Base-by-base conservation (phyloP, 495 filamentous ascomycete genomes). In the Chaetomium fimeti region DNA sequence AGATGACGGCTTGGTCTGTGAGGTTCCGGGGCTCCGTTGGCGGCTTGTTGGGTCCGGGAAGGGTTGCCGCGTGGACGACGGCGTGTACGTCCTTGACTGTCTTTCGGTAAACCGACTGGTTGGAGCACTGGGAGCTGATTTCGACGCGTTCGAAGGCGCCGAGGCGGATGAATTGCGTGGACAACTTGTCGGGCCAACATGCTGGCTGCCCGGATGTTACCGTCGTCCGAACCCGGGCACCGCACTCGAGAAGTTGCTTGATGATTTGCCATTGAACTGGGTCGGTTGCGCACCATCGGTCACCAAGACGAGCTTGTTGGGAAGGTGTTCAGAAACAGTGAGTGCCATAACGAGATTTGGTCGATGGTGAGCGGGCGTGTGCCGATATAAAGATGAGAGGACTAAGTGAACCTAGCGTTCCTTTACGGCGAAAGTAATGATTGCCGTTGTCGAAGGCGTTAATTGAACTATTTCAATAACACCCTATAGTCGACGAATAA, bases 201-300 rank as follows among this genome's bases (percentile, higher is more conserved):
- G 68, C 75, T 47, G 82, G 80, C 42, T 69, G 64, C 8, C 57
- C 53, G 3, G 69, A 60, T 11, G 82, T 75, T 12, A 75, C 71
- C 0, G 82, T 82, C 4, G 83, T 80, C 28, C 81, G 74, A 11
- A 86, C 81, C 13, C 64, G 66, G 62, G 81, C 84, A 29, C 80
- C 81, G 4, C 73, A 67, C 20, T 68, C 62, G 9, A 86, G 76
- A 6, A 85, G 67, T 28, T 79, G 62, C 62, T 82, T 69, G 51
- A 77, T 75, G 38, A 84, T 66, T 36, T 85, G 77, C n/a, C n/a
- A n/a, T n/a, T n/a, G 22, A 77, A 79, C 6, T 66, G 81, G 43
- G 87, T 76, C 65, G 73, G 83, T 36, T 82, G 80, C 60, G 79
- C 83, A 13, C 71, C 77, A n/a, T 82, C 79, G 5, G 82, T 87